Base-by-base conservation (phyloP, 768 basidiomycete species). In the Tricholoma hemisulphureum region DNA sequence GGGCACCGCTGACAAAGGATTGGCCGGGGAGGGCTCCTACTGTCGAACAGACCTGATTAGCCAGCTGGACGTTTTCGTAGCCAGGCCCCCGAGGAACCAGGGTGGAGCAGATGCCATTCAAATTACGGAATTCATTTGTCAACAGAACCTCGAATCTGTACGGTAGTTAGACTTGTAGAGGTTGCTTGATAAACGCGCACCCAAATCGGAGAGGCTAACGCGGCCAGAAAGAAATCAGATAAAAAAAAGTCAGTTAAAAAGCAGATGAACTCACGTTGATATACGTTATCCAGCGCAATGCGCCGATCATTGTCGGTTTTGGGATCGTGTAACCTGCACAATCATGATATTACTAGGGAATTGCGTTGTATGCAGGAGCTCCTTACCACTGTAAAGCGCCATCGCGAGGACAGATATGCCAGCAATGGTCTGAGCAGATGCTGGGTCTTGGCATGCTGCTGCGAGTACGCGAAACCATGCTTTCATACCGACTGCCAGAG, bases 81-180 rank as follows among this genome's bases (percentile, higher is more conserved):
- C 83, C 83, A 0, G 86, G 74, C 0, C 88, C 88, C 3, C 73
- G 77, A 3, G 89, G 86, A 0, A 86, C 83, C 8, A 89, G 73
- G 35, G 75, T 69, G 23, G 86, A 73, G 65, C 87, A 88, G 16
- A 72, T 65, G 41, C 87, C 90, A 18, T 88, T 69, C 5, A 89
- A 71, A 0, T 82, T 86, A 61, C 81, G 83, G 73, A 95, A 93
- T 69, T 96, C 92, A 71, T 94, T 95, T 18, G 83, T 77, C 67
- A 95, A 77, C 39, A 93, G 69, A 1, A 80, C 78, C 59, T 92
- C 89, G 67, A 95, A 94, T 0, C 43, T 45, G n/a, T n/a, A n/a
- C 16, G 10, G 43, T 45, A 45, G 11, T 23, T 13, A 5, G 1
- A 23, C 8, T 6, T 45, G 9, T 24, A 24, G 11, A 45, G 4